Base-by-base conservation (phyloP, 768 basidiomycete genomes). In the Russula dissimulans region DNA sequence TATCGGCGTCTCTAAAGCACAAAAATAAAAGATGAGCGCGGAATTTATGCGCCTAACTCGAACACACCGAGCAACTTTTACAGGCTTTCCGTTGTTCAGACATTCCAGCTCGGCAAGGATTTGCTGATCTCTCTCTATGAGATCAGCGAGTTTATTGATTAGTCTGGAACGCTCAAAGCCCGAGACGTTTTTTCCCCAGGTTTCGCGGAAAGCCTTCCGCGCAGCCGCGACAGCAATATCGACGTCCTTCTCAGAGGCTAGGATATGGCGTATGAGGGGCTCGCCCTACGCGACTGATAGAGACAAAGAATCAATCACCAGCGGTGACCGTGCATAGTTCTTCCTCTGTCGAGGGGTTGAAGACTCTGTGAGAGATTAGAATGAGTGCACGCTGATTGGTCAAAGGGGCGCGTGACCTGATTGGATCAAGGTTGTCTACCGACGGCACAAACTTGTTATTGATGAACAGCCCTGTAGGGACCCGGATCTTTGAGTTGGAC, bases 11-110 rank as follows among this genome's bases (percentile, higher is more conserved):
- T 70, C 89, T 90, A 64, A 17, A 18, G n/a, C 18, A 26, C 22
- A 18, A 29, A 39, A 38, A 31, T n/a, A 38, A 31, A 12, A 8
- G 14, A 42, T 57, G 18, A 56, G 36, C n/a, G 41, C 22, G 15
- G 9, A 14, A 43, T 8, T 45, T 46, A 75, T 39, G 77, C 75
- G 45, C 76, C 73, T 14, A 32, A 11, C 34, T 29, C 42, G 39
- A 22, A 57, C 51, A 34, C 60, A 80, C 79, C 77, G 73, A 31
- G 81, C 81, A 53, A 81, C 72, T 65, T 76, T 82, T 64, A 90
- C 76, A n/a, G 87, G 91, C 75, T 97, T 95, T 46, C 94, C 95
- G 68, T 93, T 94, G 75, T 97, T 93, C 60, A 95, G 76, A 46
- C 83, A 72, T 72, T 95, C 93, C 48, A 95, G 77, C 68, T 89